Evolutionary conservation across 2,329 filamentous ascomycete species (phyloP).

Genomic region (Penicillium brasilianum): DNA sequence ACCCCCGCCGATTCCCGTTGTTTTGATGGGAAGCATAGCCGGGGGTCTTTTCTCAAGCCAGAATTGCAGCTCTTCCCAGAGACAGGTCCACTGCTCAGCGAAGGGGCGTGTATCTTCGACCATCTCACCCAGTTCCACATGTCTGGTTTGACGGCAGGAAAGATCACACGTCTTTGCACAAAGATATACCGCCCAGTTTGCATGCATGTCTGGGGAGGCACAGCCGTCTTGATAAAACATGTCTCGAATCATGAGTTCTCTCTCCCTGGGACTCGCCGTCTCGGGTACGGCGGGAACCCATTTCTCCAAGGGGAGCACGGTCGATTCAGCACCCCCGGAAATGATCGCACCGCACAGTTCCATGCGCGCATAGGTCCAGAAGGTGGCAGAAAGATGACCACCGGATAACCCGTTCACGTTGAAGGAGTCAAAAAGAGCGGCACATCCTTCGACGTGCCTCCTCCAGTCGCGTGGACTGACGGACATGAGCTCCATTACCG

Average conservation of each 20-base stretch:
- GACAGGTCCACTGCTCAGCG: constrained; percentile 48
- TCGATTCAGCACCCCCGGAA: constrained; percentile 54
- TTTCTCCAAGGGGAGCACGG: constrained; percentile 54
- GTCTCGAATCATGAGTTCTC: constrained; percentile 28
- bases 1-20: constrained; percentile 41
- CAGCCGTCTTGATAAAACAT: constrained; percentile 28
- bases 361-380: constrained; percentile 64
- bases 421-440: constrained; percentile 56
- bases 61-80: constrained; percentile 57
- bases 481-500: constrained; percentile 58
- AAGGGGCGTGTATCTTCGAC: constrained; percentile 51
- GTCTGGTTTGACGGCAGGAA: constrained; percentile 53
- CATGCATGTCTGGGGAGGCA: constrained; percentile 57
- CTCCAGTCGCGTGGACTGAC: constrained; percentile 57
- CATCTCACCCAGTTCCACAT: constrained; percentile 52
- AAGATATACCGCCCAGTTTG: constrained; percentile 64
- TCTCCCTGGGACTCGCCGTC: constrained; percentile 39
- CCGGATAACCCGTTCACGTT: constrained; percentile 57
- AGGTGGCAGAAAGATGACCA: constrained; percentile 58
- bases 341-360: constrained; percentile 61
- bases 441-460: constrained; percentile 61
- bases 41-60: constrained; percentile 55
- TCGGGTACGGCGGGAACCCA: constrained; percentile 50
- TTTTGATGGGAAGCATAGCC: constrained; percentile 54
- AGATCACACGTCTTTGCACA: constrained; percentile 58